phyloP scores from a whole-genome alignment of 1,284 basidiomycete genomes.

The Hymenochaete sp. region DNA sequence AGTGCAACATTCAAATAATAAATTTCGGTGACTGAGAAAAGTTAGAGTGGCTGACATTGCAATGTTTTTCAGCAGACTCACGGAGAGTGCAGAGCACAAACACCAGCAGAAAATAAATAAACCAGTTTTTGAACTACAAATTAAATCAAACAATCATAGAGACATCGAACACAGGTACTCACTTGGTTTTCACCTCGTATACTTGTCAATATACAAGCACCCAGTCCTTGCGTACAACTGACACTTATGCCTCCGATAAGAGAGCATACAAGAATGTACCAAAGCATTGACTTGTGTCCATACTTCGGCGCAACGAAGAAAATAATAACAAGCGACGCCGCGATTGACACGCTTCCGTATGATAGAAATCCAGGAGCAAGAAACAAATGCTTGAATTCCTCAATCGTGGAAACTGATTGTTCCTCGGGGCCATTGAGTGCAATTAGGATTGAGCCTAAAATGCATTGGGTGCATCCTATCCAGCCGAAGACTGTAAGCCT shows the following conservation, averaged over 20 bases:
- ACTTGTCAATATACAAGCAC: conserved; percentile 82
- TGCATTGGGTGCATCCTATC: conserved; percentile 84
- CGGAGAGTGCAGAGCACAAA: conserved; percentile 81
- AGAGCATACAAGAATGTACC: conserved; percentile 91
- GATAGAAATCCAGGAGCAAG: conserved; percentile 81
- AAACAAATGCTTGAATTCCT: conserved; percentile 75
- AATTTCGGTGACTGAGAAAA: conserved; percentile 69
- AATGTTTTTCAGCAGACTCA: conserved; percentile 30
- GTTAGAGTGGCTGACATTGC: conserved; percentile 11
- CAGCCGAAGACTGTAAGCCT: conserved; percentile 87
- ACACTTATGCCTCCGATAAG: conserved; percentile 97
- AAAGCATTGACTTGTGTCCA: conserved; percentile 91
- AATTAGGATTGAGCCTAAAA: conserved; percentile 77
- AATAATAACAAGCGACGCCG: conserved; percentile 55
- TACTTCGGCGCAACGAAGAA: conserved; percentile 81
- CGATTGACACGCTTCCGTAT: conserved; percentile 61
- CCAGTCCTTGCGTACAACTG: conserved; percentile 91
- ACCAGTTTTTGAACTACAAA: conserved; percentile 66
- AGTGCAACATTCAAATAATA: conserved; percentile 96
- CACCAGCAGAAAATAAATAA: conserved; percentile 79
- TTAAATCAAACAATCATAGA: conserved; percentile 9
- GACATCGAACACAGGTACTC: conserved; percentile 18
- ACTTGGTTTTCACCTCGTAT: conserved; percentile 84
- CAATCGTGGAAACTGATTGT: conserved; percentile 73
- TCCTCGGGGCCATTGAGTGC: conserved; percentile 80